phyloP scores from a whole-genome alignment of 176 grass and related monocot species.

The Chloris gayana region DNA sequence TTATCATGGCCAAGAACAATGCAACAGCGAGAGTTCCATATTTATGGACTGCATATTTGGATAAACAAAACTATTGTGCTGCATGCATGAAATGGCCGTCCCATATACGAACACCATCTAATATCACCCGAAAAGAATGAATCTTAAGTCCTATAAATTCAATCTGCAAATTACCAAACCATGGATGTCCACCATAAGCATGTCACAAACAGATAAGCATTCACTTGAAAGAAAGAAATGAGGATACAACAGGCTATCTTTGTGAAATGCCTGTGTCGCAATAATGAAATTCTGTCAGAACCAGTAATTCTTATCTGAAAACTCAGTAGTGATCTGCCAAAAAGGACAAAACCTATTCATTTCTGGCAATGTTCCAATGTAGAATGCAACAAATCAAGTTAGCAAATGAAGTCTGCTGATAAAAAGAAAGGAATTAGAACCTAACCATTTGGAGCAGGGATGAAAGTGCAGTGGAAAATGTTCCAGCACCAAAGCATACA shows the following conservation, averaged over 20 bases:
- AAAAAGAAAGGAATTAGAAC: not conserved
- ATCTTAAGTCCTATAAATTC: not conserved
- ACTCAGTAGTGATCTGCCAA: not conserved
- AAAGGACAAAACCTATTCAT: not conserved
- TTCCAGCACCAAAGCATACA: constrained; percentile 25
- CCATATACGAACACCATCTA: not conserved
- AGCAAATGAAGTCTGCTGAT: not conserved
- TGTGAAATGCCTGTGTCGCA: not conserved
- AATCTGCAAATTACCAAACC: not conserved
- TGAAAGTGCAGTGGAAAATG: not conserved
- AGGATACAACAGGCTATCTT: not conserved
- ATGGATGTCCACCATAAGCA: constrained; percentile 6
- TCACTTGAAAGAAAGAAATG: not conserved
- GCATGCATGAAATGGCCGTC: not conserved
- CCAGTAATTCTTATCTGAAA: not conserved
- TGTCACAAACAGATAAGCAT: not conserved
- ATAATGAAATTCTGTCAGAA: no score
- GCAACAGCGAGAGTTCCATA: not conserved
- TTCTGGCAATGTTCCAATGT: not conserved
- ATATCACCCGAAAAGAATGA: not conserved
- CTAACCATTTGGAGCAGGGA: not conserved
- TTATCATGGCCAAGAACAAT: not conserved
- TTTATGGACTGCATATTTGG: not conserved
- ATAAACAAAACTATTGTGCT: not conserved
- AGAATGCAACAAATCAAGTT: not conserved